Evolutionary conservation across 805 yeast genomes (phyloP).

Genomic region (Candida sphagnicola): DNA sequence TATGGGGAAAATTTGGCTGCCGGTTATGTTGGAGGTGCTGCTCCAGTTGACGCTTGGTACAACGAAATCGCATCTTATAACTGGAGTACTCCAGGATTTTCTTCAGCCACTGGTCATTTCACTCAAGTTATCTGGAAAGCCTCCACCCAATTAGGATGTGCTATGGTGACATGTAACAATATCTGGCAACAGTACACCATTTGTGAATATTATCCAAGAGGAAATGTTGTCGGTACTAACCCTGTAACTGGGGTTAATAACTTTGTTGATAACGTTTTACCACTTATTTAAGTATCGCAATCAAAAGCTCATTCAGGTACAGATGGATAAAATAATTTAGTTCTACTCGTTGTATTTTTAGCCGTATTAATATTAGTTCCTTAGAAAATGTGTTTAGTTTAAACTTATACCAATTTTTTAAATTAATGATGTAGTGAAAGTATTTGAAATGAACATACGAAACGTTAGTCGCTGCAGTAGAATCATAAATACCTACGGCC

Average conservation of each 20-base stretch:
- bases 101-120: constrained; percentile 66
- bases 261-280: constrained; percentile 43
- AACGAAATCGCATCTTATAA: constrained; percentile 55
- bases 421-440: no score
- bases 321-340: neutral
- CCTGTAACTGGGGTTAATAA: constrained; percentile 25
- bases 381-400: neutral
- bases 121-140: constrained; percentile 73
- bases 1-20: constrained; percentile 79
- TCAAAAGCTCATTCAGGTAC: neutral
- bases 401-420: no score
- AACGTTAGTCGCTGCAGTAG: no score
- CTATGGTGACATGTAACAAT: constrained; percentile 42
- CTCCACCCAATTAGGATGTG: constrained; percentile 65
- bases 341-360: neutral
- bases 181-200: constrained; percentile 59
- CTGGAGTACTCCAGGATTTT: constrained; percentile 48
- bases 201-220: constrained; percentile 60
- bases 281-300: constrained; percentile 21
- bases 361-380: no score
- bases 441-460: no score
- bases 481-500: no score
- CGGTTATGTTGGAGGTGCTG: constrained; percentile 53
- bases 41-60: constrained; percentile 74
- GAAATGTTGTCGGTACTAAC: constrained; percentile 44